These are phyloP conservation scores for Oxalis stricta DNA, from an alignment of 441 rosid genomes.

Conservation along the genomic window DNA sequence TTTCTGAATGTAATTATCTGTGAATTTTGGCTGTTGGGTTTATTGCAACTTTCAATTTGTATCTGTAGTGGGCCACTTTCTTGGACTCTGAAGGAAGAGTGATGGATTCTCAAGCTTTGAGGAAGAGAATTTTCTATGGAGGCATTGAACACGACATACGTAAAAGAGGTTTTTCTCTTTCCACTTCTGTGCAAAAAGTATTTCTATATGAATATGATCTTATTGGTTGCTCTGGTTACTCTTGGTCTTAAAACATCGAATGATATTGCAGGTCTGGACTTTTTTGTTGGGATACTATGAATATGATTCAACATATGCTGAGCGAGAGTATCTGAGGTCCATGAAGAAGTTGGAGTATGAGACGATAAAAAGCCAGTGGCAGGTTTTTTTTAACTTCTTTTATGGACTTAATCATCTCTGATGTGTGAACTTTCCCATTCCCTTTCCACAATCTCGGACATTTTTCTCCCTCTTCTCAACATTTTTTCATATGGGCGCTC, in stretches of 20 bases:
- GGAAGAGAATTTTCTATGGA: conserved; percentile 86
- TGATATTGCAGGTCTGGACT: conserved; percentile 62
- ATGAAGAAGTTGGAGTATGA: conserved; percentile 56
- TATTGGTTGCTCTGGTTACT: no score
- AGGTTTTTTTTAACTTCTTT: conserved; percentile 37
- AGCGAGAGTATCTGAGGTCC: conserved; percentile 59
- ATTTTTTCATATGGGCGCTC: no score
- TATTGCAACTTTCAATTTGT: no score
- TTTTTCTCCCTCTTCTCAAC: no score
- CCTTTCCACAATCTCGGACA: no score
- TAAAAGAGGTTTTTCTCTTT: conserved; percentile 55
- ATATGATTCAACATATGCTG: conserved; percentile 77
- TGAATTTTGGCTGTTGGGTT: no score
- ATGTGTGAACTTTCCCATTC: background rate
- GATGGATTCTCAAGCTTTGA: conserved; percentile 51
- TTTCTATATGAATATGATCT: no score
- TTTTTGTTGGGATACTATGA: conserved; percentile 75
- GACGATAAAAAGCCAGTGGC: conserved; percentile 80
- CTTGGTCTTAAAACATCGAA: conserved; percentile 10
- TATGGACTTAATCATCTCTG: no score
- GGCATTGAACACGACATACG: conserved; percentile 73
- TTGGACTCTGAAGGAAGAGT: conserved; percentile 87
- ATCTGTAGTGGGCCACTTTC: conserved; percentile 65
- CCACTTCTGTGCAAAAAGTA: background rate
- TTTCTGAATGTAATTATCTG: background rate